These are phyloP conservation scores for Yarrowia deformans DNA, from an alignment of 805 yeast genomes.

Conservation along the genomic window DNA sequence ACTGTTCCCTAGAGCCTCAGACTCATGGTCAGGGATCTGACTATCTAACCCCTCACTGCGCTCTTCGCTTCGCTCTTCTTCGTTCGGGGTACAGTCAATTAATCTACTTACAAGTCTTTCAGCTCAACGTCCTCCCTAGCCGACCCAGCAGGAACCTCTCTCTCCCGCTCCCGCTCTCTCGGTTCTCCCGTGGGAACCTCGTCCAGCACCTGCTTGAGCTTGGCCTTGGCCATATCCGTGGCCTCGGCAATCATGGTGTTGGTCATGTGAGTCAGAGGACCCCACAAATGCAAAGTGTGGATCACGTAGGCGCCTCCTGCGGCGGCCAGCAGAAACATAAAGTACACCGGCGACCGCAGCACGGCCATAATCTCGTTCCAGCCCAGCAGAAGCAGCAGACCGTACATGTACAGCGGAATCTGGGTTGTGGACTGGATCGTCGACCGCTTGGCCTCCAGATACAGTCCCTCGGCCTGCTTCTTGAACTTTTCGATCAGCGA, in stretches of 20 bases:
- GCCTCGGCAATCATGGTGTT: constrained; percentile 66
- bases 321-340: constrained; percentile 61
- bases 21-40: no score
- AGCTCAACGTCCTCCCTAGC: constrained; percentile 22
- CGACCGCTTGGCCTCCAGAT: constrained; percentile 87
- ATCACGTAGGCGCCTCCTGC: constrained; percentile 71
- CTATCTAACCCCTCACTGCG: no score
- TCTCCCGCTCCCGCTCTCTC: not conserved
- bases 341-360: constrained; percentile 82
- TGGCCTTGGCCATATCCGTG: constrained; percentile 63
- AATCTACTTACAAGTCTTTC: constrained; percentile 24
- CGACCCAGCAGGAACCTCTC: constrained; percentile 9
- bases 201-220: constrained; percentile 64
- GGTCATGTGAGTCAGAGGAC: constrained; percentile 71
- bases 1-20: no score
- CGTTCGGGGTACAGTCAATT: not conserved
- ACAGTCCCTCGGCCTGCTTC: constrained; percentile 78
- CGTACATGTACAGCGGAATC: constrained; percentile 84
- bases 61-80: no score
- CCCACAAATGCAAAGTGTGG: constrained; percentile 73
- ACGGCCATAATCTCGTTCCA: constrained; percentile 96
- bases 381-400: constrained; percentile 76
- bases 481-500: constrained; percentile 66
- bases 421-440: constrained; percentile 76
- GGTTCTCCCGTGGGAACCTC: constrained; percentile 8